Evolutionary conservation across 2,329 filamentous ascomycete genomes (phyloP), one percentile per base, ranked within the genome.

Genomic region (Exophiala lecanii-corni): DNA sequence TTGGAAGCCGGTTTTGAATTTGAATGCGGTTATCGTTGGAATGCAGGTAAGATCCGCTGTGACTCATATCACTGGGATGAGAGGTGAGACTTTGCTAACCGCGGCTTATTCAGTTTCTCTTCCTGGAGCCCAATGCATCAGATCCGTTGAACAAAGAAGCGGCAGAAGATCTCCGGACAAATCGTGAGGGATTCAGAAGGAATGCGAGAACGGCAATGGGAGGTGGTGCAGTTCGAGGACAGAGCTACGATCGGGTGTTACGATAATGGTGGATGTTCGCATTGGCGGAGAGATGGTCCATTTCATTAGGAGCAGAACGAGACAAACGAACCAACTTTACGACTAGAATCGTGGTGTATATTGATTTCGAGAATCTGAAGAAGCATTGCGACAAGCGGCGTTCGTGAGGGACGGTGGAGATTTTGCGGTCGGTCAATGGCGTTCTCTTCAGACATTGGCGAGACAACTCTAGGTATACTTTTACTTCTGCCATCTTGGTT

Each of bases 111-210:
- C 65, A 95, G 84, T 97, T 97, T 62, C 76, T 98, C 39, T 98
- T 98, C 75, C 81, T 97, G 50, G 92, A 98, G 65, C 92, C 92
- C 13, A 98, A 98, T 62, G 89, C 92, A 7, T 89, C 86, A 36
- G 92, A 98, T 62, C 92, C 92, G n/a, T 72, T 98, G 49, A 98
- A 98, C 69, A 96, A 98, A 73, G 91, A 97, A 60, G 92, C 92
- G 0, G 92, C 92, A 3, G 89, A 96, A 49, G 92, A 97, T 61
- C 72, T 98, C 56, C 81, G 91, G 58, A 74, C 75, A 36, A 94
- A 92, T 65, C 73, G 89, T 26, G 92, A 97, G 41, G 79, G 75
- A 20, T 98, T 98, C 70, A 92, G 89, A 74, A 76, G 88, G 49
- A 96, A 97, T 60, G 92, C 97, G 28, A 78, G 86, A 58, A 76